Conservation (phyloP, 495 filamentous ascomycete genomes). For the Aspergillus incahuasiensis region DNA sequence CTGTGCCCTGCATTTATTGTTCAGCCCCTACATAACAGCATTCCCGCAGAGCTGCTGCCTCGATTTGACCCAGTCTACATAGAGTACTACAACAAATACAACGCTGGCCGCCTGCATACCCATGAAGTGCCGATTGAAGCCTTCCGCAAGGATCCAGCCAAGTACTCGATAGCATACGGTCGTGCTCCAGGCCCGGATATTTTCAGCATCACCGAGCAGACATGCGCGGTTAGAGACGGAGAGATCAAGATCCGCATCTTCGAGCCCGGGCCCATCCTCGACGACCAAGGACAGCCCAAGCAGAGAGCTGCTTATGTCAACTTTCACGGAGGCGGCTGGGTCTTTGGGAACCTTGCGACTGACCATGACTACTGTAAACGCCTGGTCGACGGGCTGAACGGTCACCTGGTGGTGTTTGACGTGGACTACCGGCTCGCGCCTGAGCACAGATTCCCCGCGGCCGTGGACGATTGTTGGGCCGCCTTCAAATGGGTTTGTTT, state of each 20-base stretch:
- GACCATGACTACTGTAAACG: constrained; percentile 39
- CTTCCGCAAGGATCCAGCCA: constrained; percentile 37
- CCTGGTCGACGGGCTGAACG: constrained; percentile 31
- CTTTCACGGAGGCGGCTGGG: constrained; percentile 40
- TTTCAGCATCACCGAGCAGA: constrained; percentile 37
- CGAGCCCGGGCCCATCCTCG: constrained; percentile 27
- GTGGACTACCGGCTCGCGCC: constrained; percentile 37
- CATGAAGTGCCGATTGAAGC: constrained; percentile 43
- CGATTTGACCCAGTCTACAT: constrained; percentile 35
- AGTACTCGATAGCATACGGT: constrained; percentile 32
- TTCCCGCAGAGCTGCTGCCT: constrained; percentile 27
- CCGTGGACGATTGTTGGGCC: constrained; percentile 35
- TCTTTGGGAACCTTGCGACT: constrained; percentile 29
- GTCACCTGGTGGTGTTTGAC: constrained; percentile 36
- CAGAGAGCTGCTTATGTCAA: constrained; percentile 37
- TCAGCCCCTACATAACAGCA: constrained; percentile 37
- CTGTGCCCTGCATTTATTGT: constrained; percentile 18
- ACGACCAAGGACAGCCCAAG: constrained; percentile 26
- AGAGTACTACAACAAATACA: constrained; percentile 35
- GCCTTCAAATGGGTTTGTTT: constrained; percentile 40
- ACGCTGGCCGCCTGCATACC: constrained; percentile 37
- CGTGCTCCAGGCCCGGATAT: constrained; percentile 31
- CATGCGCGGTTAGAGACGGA: constrained; percentile 32
- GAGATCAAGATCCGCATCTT: constrained; percentile 37
- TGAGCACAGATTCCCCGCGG: constrained; percentile 32